Percentiles rank a stretch among this genome's conserved stretches.
These are phyloP conservation scores for Bolboschoenus planiculmis DNA, from an alignment of 176 grass and related monocot species.

Conservation along the genomic window DNA sequence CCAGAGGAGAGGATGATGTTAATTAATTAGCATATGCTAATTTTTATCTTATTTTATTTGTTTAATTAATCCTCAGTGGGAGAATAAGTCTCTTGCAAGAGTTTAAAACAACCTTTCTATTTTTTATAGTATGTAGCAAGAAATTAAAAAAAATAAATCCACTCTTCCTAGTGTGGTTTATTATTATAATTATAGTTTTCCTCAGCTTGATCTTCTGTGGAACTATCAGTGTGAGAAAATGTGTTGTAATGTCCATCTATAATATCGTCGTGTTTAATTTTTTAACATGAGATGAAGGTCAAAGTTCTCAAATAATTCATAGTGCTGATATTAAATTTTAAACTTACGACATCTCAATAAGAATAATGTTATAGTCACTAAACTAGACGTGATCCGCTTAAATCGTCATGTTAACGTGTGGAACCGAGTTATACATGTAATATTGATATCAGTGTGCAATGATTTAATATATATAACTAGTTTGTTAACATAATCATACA, in stretches of 20 bases:
- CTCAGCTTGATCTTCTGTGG: neutral
- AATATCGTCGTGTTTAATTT: neutral
- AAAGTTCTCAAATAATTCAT: too few relatives aligned
- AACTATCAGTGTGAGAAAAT: neutral
- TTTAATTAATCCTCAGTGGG: conserved; percentile 10
- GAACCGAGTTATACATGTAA: too few relatives aligned
- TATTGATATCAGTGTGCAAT: too few relatives aligned
- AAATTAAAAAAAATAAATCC: neutral
- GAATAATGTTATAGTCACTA: too few relatives aligned
- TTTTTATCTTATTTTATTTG: conserved; percentile 3
- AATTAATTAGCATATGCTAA: conserved; percentile 5
- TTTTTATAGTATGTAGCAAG: neutral
- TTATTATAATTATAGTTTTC: neutral
- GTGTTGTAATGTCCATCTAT: neutral
- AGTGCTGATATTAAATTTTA: too few relatives aligned
- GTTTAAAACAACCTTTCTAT: neutral
- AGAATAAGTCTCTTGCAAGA: neutral
- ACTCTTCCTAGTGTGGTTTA: neutral
- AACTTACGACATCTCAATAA: too few relatives aligned
- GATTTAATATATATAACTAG: neutral
- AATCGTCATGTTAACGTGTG: too few relatives aligned
- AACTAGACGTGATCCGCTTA: too few relatives aligned
- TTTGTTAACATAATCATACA: neutral
- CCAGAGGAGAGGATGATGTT: neutral
- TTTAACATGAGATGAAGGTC: neutral